Conservation (phyloP, 2,329 filamentous ascomycete genomes). For the Chrysoporthe puriensis region DNA sequence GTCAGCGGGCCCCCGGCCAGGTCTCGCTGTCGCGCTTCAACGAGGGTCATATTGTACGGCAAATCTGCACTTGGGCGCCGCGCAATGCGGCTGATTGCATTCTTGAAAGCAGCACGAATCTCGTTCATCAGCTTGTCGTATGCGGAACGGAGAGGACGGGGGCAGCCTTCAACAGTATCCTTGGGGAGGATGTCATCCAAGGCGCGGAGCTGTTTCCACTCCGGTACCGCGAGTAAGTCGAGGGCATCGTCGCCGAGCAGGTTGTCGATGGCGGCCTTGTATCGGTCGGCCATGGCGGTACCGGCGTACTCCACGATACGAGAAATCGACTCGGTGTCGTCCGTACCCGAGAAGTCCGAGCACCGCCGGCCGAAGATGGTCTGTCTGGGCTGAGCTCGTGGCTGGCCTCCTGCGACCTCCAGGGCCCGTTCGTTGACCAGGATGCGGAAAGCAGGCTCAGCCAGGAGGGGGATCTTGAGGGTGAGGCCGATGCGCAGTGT, state of each 20-base stretch:
- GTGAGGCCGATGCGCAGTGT: conserved; percentile 59
- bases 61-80: not conserved
- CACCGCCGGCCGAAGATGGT: conserved; percentile 24
- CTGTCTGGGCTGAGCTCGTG: conserved; percentile 36
- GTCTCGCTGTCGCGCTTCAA: not conserved
- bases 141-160: not conserved
- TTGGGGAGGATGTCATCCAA: conserved; percentile 23
- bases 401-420: conserved; percentile 40
- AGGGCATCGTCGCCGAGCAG: conserved; percentile 42
- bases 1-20: not conserved
- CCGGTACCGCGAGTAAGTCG: conserved; percentile 34
- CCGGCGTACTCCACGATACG: conserved; percentile 52
- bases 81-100: conserved; percentile 23
- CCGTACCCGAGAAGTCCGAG: conserved; percentile 23
- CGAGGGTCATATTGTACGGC: not conserved
- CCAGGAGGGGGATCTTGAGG: conserved; percentile 47
- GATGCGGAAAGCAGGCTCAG: conserved; percentile 58
- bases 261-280: conserved; percentile 38
- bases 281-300: conserved; percentile 53
- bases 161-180: not conserved
- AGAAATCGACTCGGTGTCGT: conserved; percentile 19
- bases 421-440: conserved; percentile 67
- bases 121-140: conserved; percentile 24
- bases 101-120: conserved; percentile 24
- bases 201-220: conserved; percentile 41